Base-by-base conservation (phyloP, 2,329 filamentous ascomycete species). In the Ascochyta koolunga region DNA sequence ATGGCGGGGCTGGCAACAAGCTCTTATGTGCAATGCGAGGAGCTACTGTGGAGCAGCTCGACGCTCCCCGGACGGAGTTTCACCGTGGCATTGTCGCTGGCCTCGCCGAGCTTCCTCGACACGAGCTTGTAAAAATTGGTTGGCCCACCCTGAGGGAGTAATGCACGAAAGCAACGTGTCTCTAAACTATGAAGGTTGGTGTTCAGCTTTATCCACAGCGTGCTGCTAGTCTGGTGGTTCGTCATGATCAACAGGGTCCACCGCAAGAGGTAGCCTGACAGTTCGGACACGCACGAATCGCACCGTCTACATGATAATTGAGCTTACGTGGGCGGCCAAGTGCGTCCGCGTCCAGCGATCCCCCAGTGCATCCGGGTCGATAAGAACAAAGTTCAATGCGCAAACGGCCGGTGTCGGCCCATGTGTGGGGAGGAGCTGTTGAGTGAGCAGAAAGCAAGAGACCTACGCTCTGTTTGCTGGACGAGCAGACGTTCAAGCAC, bases 21-120 rank as follows among this genome's bases (percentile, higher is more conserved):
- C 38, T 53, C 44, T 56, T 56, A 56, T 40, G 24, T 40, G 39
- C 54, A 45, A 48, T 52, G 54, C 49, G 54, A 49, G 54, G 54
- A 45, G 54, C 53, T 40, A 45, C 9, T 52, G 49, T 51, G 54
- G 54, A 56, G 49, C 49, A 46, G 3, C 35, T 31, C 27, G 31
- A 39, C n/a, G 51, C 51, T 41, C 35, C 44, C 46, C 42, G 53
- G 42, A 56, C 53, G 53, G 53, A 51, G 36, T 47, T 56, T 56
- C 33, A 42, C 53, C 53, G 53, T 36, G 29, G 42, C 36, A 47
- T 50, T 16, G 38, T 56, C 46, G 53, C 53, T 47, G 18, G 39
- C 42, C 32, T 27, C 53, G 47, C 53, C 53, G 53, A 51, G 40
- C 15, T 18, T 39, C 19, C 45, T 49, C 24, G 33, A 48, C 44